A percentile compares a stretch with the other conserved stretches of the same genome.
Conservation (phyloP, 179 eudicot genomes). For the Pouteria campechiana region DNA sequence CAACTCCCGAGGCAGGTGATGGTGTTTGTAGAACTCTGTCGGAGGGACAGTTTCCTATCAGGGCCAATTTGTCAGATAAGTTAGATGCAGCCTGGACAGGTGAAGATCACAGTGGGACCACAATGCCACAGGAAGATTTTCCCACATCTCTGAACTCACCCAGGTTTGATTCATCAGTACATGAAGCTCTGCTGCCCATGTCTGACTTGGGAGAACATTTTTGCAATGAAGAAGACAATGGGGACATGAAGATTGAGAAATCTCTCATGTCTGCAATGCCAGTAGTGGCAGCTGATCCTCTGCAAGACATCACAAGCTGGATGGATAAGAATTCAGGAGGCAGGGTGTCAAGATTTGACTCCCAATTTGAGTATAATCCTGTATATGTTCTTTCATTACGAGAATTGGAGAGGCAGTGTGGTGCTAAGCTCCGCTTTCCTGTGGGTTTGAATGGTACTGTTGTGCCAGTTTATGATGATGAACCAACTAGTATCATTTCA, state of each 20-base stretch:
- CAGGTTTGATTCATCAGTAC: constrained; percentile 14
- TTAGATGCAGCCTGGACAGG: constrained; percentile 84
- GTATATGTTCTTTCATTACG: constrained; percentile 49
- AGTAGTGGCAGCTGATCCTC: constrained; percentile 18
- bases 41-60: constrained; percentile 40
- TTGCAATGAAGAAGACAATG: constrained; percentile 17
- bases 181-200: constrained; percentile 10
- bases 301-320: constrained; percentile 41
- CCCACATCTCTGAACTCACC: constrained; percentile 3
- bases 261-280: constrained; percentile 23
- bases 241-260: constrained; percentile 13
- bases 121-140: constrained; percentile 14
- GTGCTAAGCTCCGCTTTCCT: constrained; percentile 64
- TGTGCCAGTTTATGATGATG: constrained; percentile 72
- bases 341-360: constrained; percentile 38
- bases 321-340: constrained; percentile 26
- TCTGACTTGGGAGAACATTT: no score
- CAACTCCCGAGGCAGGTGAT: constrained; percentile 10
- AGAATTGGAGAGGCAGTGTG: constrained; percentile 46
- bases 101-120: constrained; percentile 22
- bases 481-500: constrained; percentile 72
- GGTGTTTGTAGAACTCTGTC: constrained; percentile 36
- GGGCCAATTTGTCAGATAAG: constrained; percentile 48
- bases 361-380: constrained; percentile 51
- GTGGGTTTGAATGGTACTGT: constrained; percentile 42